phyloP scores from a whole-genome alignment of 2,329 filamentous ascomycete genomes.

The Alternaria arbusti region DNA sequence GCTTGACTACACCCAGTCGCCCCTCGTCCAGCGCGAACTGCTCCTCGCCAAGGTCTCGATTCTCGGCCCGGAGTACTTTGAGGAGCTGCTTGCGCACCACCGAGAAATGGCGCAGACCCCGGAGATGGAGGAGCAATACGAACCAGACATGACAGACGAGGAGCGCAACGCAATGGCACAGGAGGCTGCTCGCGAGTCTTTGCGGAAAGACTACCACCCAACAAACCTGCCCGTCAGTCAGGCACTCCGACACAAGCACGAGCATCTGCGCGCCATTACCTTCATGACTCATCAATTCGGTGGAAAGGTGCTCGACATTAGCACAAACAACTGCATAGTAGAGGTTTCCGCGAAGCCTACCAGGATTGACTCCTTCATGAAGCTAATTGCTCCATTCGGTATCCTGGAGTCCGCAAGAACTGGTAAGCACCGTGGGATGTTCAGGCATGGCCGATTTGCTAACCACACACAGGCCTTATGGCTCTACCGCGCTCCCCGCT shows the following conservation, averaged over 20 bases:
- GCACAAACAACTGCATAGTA: constrained; percentile 97
- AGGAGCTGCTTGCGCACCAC: constrained; percentile 94
- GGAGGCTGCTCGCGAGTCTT: constrained; percentile 49
- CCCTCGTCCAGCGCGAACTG: constrained; percentile 93
- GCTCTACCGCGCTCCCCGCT: constrained; percentile 92
- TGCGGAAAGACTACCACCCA: constrained; percentile 79
- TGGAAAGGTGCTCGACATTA: constrained; percentile 96
- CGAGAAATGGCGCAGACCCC: constrained; percentile 76
- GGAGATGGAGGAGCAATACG: constrained; percentile 30
- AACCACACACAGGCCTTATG: constrained; percentile 72
- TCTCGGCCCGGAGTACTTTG: constrained; percentile 95
- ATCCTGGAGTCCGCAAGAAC: constrained; percentile 96
- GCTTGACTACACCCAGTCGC: constrained; percentile 90
- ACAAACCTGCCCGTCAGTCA: constrained; percentile 84
- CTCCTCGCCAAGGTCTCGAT: constrained; percentile 97
- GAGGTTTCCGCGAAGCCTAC: constrained; percentile 93
- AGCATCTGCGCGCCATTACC: constrained; percentile 95
- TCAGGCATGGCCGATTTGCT: constrained; percentile 4
- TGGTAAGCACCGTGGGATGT: constrained; percentile 54
- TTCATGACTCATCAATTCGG: constrained; percentile 97
- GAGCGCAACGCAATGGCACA: constrained; percentile 41
- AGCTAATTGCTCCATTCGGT: constrained; percentile 90
- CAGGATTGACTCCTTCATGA: constrained; percentile 97
- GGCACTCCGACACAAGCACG: constrained; percentile 93
- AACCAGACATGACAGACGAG: constrained; percentile 36